Evolutionary conservation across 1,139 yeast genomes (phyloP).

Genomic region (Oligophagozyma castellii): DNA sequence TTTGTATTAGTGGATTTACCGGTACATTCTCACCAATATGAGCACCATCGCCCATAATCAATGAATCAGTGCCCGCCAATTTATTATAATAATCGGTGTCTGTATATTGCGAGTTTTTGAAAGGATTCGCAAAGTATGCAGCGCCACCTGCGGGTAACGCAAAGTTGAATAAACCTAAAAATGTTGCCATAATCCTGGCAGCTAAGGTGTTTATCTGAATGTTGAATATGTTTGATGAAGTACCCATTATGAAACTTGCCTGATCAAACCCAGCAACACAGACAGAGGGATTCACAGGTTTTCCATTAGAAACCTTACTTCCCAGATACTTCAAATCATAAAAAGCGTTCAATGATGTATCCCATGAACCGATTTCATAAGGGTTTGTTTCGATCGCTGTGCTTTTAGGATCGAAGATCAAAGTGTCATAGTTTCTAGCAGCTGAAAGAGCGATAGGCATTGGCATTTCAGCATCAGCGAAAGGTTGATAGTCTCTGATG

Average conservation of each 20-base stretch:
- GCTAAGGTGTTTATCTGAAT: constrained; percentile 58
- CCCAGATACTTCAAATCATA: constrained; percentile 59
- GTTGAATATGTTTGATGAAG: constrained; percentile 67
- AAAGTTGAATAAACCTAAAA: constrained; percentile 1
- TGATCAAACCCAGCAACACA: constrained; percentile 63
- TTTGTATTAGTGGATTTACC: constrained; percentile 59
- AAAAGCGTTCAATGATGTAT: constrained; percentile 53
- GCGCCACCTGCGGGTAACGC: constrained; percentile 38
- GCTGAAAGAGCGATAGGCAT: constrained; percentile 67
- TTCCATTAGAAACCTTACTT: constrained; percentile 42
- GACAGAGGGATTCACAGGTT: constrained; percentile 20
- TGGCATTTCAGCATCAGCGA: constrained; percentile 52
- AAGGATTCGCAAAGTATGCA: constrained; percentile 60
- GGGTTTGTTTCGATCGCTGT: constrained; percentile 70
- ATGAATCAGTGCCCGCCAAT: constrained; percentile 30
- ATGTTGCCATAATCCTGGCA: constrained; percentile 41
- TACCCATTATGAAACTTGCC: constrained; percentile 60
- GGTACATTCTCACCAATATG: constrained; percentile 71
- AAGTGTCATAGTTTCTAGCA: constrained; percentile 58
- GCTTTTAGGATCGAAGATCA: constrained; percentile 42
- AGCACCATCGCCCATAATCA: constrained; percentile 73
- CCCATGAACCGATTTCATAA: constrained; percentile 80
- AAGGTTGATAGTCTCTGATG: constrained; percentile 37
- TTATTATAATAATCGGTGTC: constrained; percentile 14
- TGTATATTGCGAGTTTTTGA: constrained; percentile 30